Conservation (phyloP, 78 protist species). For the Planoprotostelium fungivorum region DNA sequence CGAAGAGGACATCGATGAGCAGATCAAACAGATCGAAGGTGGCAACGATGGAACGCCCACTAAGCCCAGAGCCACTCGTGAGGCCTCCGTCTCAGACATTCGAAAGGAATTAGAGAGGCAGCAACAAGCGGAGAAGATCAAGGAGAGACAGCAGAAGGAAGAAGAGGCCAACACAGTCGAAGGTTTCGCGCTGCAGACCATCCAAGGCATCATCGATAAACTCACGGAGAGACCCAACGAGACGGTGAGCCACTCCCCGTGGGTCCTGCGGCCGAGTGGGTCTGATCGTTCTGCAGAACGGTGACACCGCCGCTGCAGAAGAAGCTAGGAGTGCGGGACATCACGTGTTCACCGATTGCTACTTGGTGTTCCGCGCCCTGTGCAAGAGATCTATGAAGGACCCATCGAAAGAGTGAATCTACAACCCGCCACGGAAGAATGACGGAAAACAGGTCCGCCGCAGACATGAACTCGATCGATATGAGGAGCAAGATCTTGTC, state of each 20-base stretch:
- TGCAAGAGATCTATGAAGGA: slow-evolving; percentile 64
- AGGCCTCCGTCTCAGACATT: not conserved
- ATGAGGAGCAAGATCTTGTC: slow-evolving; percentile 63
- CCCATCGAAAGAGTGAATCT: slow-evolving; percentile 30
- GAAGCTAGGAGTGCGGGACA: not conserved
- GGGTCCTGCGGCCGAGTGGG: not conserved
- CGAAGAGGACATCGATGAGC: not conserved
- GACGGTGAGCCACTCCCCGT: not conserved
- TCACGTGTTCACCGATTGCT: not conserved
- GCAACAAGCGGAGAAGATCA: not conserved
- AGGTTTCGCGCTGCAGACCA: not conserved
- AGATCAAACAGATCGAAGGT: not conserved
- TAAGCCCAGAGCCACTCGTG: not conserved
- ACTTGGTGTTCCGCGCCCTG: slow-evolving; percentile 39
- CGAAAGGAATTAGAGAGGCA: not conserved
- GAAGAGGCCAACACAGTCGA: not conserved
- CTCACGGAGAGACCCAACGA: not conserved
- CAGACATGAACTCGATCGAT: slow-evolving; percentile 32
- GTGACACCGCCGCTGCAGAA: not conserved
- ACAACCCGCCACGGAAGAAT: slow-evolving; percentile 1
- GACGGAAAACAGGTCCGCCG: not conserved
- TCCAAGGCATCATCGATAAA: not conserved
- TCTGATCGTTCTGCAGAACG: not conserved
- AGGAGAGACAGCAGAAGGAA: not conserved
- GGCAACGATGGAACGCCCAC: not conserved